Base-by-base conservation (phyloP, 495 filamentous ascomycete genomes). In the Penicillium steckii region DNA sequence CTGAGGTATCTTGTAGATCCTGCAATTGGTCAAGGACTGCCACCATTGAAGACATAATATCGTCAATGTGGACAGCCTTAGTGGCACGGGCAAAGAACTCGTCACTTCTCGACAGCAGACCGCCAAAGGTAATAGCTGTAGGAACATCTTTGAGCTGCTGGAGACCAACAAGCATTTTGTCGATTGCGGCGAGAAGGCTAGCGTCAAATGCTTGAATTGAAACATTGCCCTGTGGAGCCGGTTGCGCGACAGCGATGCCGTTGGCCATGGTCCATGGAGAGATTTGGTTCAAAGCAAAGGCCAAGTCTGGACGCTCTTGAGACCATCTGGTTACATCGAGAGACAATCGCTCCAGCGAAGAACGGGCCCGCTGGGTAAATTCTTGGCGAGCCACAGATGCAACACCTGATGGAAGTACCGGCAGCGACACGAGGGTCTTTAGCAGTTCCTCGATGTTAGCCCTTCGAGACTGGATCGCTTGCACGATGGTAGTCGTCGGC, bases 91-190 rank as follows among this genome's bases (percentile, higher is more conserved):
- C 66, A 46, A 89, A 77, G 42, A 73, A 72, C 13, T 78, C 75
- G 42, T 85, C 82, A 55, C 83, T 80, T 18, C 75, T 76, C 2
- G 84, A 64, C 32, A 94, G 60, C 78, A 87, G 88, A n/a, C 76
- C 74, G 4, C 69, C 61, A 21, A 87, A 84, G 19, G 86, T 82
- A 18, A 77, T 66, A 2, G 80, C 80, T 15, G 65, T 52, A 7
- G 86, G 80, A 2, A 82, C 68, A 44, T 81, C 82, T 44, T 82
- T 81, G 59, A 90, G 77, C 54, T 84, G 80, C 53, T 95, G 89
- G 10, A 92, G 74, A 21, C 85, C 84, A 35, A 91, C 83, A 4
- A 93, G 80, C 35, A 91, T 80, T 43, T 80, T 80, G 67, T 89
- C 84, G 25, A 79, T 79, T 17, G 82, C 66, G 3, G 65, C 79